These are phyloP conservation scores for Diaporthe citriasiana DNA, from an alignment of 2,329 filamentous ascomycete genomes.

Conservation along the genomic window DNA sequence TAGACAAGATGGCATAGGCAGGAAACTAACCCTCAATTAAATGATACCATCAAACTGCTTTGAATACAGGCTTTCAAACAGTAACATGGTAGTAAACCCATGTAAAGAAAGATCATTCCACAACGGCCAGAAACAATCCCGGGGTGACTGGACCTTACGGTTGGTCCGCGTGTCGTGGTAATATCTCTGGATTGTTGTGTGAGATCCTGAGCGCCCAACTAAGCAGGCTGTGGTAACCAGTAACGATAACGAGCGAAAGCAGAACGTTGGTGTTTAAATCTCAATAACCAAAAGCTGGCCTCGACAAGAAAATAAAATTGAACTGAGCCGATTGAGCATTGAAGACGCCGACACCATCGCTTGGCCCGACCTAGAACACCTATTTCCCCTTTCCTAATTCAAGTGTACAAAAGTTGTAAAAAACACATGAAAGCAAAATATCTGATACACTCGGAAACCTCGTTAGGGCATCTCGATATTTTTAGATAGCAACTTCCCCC, in stretches of 20 bases:
- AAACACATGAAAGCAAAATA: conserved; percentile 7
- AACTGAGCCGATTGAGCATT: neutral
- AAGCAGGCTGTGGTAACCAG: too few relatives aligned
- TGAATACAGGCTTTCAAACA: too few relatives aligned
- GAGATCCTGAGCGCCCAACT: too few relatives aligned
- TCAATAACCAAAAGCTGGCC: neutral
- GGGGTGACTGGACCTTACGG: too few relatives aligned
- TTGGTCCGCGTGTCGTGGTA: too few relatives aligned
- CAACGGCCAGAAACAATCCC: too few relatives aligned
- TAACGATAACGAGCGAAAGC: neutral
- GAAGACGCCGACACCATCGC: conserved; percentile 18
- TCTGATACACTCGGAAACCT: conserved; percentile 13
- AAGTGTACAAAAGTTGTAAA: neutral
- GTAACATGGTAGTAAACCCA: too few relatives aligned
- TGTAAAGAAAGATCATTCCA: too few relatives aligned
- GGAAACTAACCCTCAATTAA: too few relatives aligned
- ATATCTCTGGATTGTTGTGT: too few relatives aligned
- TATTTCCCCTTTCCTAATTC: neutral
- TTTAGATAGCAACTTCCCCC: conserved; percentile 26
- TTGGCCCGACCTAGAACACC: conserved; percentile 16
- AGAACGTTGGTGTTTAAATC: neutral
- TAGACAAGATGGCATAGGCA: too few relatives aligned
- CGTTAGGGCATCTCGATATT: neutral
- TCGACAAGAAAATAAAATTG: neutral
- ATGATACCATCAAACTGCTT: too few relatives aligned